These are phyloP conservation scores for Vitis rotundifolia DNA, from an alignment of 164 flowering plant species.

Conservation along the genomic window DNA sequence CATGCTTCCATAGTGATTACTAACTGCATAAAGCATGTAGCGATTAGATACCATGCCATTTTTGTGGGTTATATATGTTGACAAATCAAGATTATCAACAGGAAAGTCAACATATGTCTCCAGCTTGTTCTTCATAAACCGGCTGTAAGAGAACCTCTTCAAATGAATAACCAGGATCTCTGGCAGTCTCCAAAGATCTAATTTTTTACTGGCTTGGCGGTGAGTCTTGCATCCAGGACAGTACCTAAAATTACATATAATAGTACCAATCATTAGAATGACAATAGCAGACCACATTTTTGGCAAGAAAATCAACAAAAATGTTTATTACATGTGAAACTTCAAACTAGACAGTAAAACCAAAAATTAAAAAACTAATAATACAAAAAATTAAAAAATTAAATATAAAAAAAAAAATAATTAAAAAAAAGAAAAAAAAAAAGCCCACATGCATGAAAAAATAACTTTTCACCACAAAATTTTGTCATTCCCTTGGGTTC, in stretches of 20 bases:
- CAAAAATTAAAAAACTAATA: too few species aligned
- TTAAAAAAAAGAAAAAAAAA: too few species aligned
- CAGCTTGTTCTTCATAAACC: slow-evolving; percentile 79
- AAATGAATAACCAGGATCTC: slow-evolving; percentile 90
- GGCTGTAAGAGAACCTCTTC: slow-evolving; percentile 88
- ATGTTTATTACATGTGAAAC: too few species aligned
- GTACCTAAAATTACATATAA: slow-evolving; percentile 48
- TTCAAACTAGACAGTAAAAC: too few species aligned
- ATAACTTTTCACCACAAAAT: too few species aligned
- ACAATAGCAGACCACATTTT: neutral
- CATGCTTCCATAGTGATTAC: slow-evolving; percentile 95
- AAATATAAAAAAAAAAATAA: too few species aligned
- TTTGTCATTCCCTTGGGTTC: too few species aligned
- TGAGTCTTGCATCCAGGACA: slow-evolving; percentile 88
- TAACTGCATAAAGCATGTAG: slow-evolving; percentile 81
- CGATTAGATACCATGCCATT: slow-evolving; percentile 39
- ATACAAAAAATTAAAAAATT: too few species aligned
- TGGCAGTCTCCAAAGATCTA: slow-evolving; percentile 97
- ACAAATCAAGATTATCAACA: slow-evolving; percentile 72
- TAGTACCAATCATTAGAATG: neutral
- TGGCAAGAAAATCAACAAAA: neutral
- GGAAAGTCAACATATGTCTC: slow-evolving; percentile 93
- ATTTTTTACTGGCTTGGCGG: slow-evolving; percentile 87
- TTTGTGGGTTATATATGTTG: slow-evolving; percentile 52
- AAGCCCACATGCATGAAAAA: too few species aligned